phyloP scores from a whole-genome alignment of 2,329 filamentous ascomycete genomes.

The Fusarium paranaense region DNA sequence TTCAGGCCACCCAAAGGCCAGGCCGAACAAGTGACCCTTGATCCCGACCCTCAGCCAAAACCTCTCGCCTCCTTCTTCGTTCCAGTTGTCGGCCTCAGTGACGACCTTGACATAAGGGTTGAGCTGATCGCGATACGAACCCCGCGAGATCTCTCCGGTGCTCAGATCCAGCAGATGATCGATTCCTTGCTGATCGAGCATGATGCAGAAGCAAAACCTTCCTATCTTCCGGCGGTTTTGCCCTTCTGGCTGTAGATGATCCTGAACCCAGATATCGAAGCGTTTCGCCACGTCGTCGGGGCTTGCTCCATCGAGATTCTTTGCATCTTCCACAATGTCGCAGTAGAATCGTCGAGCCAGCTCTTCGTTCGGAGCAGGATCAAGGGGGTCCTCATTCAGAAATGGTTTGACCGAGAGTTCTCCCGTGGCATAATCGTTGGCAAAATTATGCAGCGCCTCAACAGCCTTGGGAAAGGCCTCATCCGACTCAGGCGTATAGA shows the following conservation, averaged over 20 bases:
- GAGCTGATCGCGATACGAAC: neutral
- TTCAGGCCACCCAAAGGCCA: neutral
- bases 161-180: neutral
- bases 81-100: neutral
- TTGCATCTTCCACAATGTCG: neutral
- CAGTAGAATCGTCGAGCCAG: neutral
- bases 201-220: neutral
- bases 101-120: neutral
- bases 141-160: neutral
- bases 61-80: neutral
- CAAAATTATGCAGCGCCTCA: neutral
- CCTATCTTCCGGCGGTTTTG: neutral
- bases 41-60: neutral
- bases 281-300: neutral
- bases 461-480: neutral
- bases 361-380: neutral
- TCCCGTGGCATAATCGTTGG: neutral
- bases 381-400: neutral
- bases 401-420: neutral
- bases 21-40: neutral
- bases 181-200: neutral
- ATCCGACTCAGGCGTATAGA: neutral
- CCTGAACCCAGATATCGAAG: neutral
- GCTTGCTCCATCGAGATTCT: neutral
- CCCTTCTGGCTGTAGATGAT: neutral